phyloP scores from a whole-genome alignment of 805 yeast genomes.

The Phaffomyces opuntiae region DNA sequence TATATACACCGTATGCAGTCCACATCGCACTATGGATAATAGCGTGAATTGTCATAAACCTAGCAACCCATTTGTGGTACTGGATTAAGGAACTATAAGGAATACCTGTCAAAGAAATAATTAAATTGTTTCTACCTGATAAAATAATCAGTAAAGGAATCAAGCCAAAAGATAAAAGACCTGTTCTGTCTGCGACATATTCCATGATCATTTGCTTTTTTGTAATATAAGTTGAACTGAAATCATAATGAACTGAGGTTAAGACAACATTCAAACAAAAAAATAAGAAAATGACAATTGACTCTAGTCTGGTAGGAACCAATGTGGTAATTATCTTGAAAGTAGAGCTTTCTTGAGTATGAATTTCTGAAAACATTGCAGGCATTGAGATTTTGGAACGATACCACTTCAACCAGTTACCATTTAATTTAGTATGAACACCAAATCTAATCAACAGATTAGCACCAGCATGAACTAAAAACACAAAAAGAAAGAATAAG shows the following conservation, averaged over 20 bases:
- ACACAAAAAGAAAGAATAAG: constrained; percentile 33
- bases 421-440: constrained; percentile 8
- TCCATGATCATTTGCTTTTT: not conserved
- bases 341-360: constrained; percentile 2
- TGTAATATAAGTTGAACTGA: constrained; percentile 5
- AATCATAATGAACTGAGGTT: not conserved
- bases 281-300: constrained; percentile 30
- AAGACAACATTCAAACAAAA: constrained; percentile 18
- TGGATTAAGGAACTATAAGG: constrained; percentile 53
- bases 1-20: not conserved
- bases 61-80: constrained; percentile 59
- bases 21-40: not conserved
- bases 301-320: constrained; percentile 19
- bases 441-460: constrained; percentile 25
- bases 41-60: constrained; percentile 32
- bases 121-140: constrained; percentile 65
- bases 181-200: constrained; percentile 9
- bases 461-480: constrained; percentile 28
- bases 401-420: constrained; percentile 7
- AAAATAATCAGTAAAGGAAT: constrained; percentile 20
- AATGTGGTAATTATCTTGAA: constrained; percentile 9
- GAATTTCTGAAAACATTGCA: constrained; percentile 14
- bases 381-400: constrained; percentile 16
- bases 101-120: constrained; percentile 56
- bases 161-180: not conserved